phyloP scores from a whole-genome alignment of 495 filamentous ascomycete genomes.

The Darksidea phi region DNA sequence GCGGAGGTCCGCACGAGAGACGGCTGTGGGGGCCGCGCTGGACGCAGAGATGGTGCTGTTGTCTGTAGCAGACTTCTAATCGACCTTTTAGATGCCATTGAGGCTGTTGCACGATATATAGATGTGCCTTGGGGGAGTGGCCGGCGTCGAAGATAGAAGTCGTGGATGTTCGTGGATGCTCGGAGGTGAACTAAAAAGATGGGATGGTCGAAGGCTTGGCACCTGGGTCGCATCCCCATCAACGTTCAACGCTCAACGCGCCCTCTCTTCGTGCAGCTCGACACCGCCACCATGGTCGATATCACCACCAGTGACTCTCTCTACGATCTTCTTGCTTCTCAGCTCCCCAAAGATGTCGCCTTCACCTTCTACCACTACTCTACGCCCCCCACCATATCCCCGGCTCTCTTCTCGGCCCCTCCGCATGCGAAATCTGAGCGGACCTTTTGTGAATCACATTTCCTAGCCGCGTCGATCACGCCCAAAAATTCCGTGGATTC shows the following conservation, averaged over 20 bases:
- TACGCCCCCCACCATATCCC: constrained; percentile 70
- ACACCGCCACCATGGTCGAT: constrained; percentile 1
- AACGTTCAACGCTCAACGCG: neutral
- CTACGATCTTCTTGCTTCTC: constrained; percentile 57
- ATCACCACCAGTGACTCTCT: constrained; percentile 15
- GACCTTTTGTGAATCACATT: constrained; percentile 87
- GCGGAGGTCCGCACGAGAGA: constrained; percentile 21
- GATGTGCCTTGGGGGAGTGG: neutral
- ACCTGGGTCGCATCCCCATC: neutral
- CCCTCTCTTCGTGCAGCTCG: neutral
- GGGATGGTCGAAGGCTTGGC: no score
- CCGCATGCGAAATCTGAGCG: constrained; percentile 64
- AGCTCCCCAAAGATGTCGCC: constrained; percentile 66
- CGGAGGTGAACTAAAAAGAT: neutral
- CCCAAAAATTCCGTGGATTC: constrained; percentile 8
- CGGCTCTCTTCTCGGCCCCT: constrained; percentile 75
- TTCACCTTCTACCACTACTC: constrained; percentile 85
- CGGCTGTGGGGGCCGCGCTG: neutral
- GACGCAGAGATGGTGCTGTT: constrained; percentile 6
- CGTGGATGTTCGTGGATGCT: neutral
- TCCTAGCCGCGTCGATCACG: constrained; percentile 67
- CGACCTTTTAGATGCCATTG: constrained; percentile 34
- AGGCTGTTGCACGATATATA: neutral
- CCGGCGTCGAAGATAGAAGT: neutral
- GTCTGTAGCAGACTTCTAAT: constrained; percentile 19